Base-by-base conservation (phyloP, 352 stramenopile genomes). In the Pythium biforme region DNA sequence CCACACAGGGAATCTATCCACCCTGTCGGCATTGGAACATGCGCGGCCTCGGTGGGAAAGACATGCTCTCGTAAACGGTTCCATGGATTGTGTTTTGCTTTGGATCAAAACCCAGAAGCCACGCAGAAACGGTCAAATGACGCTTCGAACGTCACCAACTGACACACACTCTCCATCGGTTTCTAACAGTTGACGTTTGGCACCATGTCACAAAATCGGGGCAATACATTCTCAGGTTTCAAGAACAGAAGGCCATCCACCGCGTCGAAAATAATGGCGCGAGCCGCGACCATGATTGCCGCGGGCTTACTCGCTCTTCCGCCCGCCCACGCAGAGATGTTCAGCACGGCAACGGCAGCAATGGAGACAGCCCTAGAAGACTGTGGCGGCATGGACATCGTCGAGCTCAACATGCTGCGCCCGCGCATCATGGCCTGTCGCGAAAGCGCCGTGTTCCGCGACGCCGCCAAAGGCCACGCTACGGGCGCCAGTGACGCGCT, bases 61-160 rank as follows among this genome's bases (percentile, higher is more conserved):
- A 62, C 33, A 47, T 62, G 55, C 6, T 62, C 31, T 54, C 55
- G 55, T 62, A 34, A 62, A 54, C 55, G 34, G 45, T 62, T 62
- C 55, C 43, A 54, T 54, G 19, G 37, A 43, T 43, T 43, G 19
- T 52, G 25, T 17, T 11, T 43, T n/a, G 34, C 14, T n/a, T 9
- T 9, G 29, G 4, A 33, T 33, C 29, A 4, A 33, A 11, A 37
- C 14, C 31, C 37, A 54, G 20, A 41, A 54, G 11, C 37, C 37
- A 52, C 37, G 37, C 12, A 23, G 46, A 33, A 52, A 29, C n/a
- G 10, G 27, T 43, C 37, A 43, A 43, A 23, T 54, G 48, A 54
- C 48, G 48, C 26, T 31, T 15, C 17, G 9, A 6, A 8, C 15
- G 48, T 54, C 48, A 54, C 48, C 46, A n/a, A 3, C 23, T 31